Evolutionary conservation across 306 rosid species (phyloP), one percentile per base, ranked within the genome.

Genomic region (Mimosa pudica): DNA sequence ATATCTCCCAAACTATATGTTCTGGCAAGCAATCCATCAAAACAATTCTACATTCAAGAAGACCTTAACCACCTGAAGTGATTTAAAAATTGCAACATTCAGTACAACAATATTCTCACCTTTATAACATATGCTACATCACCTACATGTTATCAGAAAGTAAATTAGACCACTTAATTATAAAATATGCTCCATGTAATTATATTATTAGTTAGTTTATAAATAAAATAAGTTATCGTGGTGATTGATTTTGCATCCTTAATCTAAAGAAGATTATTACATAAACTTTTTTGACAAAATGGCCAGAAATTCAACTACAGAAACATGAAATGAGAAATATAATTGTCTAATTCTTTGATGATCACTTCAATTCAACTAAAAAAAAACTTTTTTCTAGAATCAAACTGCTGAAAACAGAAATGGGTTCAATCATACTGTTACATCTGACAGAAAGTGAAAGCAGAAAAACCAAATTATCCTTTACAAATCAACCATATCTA

Each of bases 11-110:
- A 45, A 94, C 73, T 87, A 94, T 62, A n/a, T 83, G 89, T 8
- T 94, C 98, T 8, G 97, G 97, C 76, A 92, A 63, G 74, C 51
- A 82, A 81, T 94, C 97, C 97, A 94, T 92, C 84, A 77, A 36
- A 3, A 61, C 51, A 46, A 62, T 77, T 60, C 62, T 51, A 72
- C 16, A 72, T 62, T 71, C 69, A 58, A 20, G 3, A 74, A 44
- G 35, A 20, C n/a, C 17, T 42, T 5, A 54, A 51, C 55, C 72
- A 5, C 76, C 84, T 80, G 83, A 64, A 71, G 71, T 51, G 36
- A 70, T 13, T 71, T 8, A 42, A 24, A 24, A 24, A 55, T 10
- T 18, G 18, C 32, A 38, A 42, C 42, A 14, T 38, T 36, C 38
- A 47, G 45, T 2, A 75, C 2, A 14, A 58, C 2, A 71, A 49